Evolutionary conservation across 1,139 yeast species (phyloP), one percentile per base, ranked within the genome.

Genomic region (Saccharomyces hybrid): DNA sequence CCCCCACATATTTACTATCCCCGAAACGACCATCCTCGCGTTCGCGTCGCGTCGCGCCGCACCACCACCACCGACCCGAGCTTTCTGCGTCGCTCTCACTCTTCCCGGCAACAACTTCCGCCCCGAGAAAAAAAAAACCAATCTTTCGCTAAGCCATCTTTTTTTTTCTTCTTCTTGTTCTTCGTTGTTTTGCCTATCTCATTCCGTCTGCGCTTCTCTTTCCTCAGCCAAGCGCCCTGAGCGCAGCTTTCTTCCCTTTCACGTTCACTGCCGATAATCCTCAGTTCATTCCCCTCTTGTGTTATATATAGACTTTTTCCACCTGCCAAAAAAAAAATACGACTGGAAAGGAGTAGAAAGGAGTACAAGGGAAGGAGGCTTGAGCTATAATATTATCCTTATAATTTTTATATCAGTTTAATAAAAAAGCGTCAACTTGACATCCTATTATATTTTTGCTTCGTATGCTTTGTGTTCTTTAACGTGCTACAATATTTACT

Each of bases 11-110:
- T 16, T 29, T 31, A 29, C 16, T 28, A 31, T 21, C 50, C 12
- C 31, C 26, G 29, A 31, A 16, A 21, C 19, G 7, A 1, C 14
- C 11, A n/a, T n/a, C 12, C 27, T 29, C 19, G 12, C n/a, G n/a
- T 28, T 26, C 50, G 38, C 26, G 50, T 27, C 31, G 34, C 34
- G 31, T 19, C 50, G 24, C 41, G 24, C 46, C 26, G 38, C 50
- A 44, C 12, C 50, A 21, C 19, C 12, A 38, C 19, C n/a, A 38
- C 21, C 4, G 44, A 16, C 26, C 26, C 44, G 11, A 12, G 44
- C 44, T 16, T 16, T 21, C 44, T 38, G 44, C 44, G 44, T 38
- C 44, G 2, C n/a, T 38, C 11, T n/a, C 11, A 12, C 11, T 9
- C 3, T 12, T 38, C n/a, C 24, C 44, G 44, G 44, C 12, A n/a